Percentiles rank a stretch among this genome's conserved stretches.
phyloP scores from a whole-genome alignment of 371 early-diverging fungal species.

The Thermomucor indicae-seudaticae region DNA sequence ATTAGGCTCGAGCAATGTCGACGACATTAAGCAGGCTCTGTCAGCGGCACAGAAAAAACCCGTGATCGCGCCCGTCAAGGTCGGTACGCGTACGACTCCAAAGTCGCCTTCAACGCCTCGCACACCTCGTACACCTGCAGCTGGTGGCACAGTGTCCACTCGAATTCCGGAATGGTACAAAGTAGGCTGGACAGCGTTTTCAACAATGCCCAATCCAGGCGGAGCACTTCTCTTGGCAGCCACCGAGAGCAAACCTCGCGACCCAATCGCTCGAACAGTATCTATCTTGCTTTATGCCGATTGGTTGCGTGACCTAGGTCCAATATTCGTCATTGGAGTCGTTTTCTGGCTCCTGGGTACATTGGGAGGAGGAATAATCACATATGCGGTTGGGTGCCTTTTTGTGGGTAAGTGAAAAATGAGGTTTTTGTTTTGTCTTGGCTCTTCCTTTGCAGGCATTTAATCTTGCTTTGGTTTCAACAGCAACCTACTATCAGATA shows the following conservation, averaged over 20 bases:
- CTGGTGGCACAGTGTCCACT: no score
- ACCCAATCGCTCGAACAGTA: slow-evolving; percentile 15
- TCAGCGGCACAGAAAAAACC: slow-evolving; percentile 34
- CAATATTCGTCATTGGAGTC: slow-evolving; percentile 28
- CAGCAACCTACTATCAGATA: slow-evolving; percentile 65
- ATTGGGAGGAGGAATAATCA: slow-evolving; percentile 50
- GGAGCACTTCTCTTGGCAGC: slow-evolving; percentile 22
- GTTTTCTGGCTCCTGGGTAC: slow-evolving; percentile 36
- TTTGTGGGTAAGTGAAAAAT: slow-evolving; percentile 48
- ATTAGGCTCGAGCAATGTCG: slow-evolving; percentile 26
- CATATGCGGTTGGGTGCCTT: slow-evolving; percentile 41
- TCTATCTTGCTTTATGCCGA: slow-evolving; percentile 12
- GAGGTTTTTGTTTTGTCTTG: no score
- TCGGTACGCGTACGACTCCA: slow-evolving; percentile 1
- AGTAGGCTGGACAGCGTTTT: slow-evolving; percentile 36
- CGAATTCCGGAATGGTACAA: slow-evolving; percentile 39
- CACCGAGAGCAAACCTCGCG: slow-evolving; percentile 18
- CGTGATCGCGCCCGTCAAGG: slow-evolving; percentile 8
- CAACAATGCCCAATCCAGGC: slow-evolving; percentile 24
- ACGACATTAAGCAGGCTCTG: slow-evolving; percentile 19
- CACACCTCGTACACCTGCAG: slow-evolving; percentile 2
- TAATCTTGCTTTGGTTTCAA: not conserved
- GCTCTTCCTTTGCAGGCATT: not conserved
- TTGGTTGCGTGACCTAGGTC: slow-evolving; percentile 31
- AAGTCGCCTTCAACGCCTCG: slow-evolving; percentile 17